Conservation (phyloP, 495 filamentous ascomycete species). For the Aspergillus coremiiformis region DNA sequence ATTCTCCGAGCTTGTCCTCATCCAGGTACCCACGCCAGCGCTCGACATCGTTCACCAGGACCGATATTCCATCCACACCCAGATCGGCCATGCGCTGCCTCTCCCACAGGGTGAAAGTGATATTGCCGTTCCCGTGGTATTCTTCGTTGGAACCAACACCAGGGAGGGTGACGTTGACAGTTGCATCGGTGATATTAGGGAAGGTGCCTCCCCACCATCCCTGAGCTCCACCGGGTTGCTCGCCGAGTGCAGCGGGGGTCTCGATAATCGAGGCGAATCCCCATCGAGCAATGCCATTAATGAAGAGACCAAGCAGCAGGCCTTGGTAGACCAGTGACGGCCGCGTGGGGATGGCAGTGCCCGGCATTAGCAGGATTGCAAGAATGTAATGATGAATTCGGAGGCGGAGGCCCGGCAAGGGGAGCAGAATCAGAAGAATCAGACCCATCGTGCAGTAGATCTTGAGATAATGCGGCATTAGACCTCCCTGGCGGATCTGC, state of each 20-base stretch:
- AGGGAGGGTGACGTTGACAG: conserved; percentile 47
- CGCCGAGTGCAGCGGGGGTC: conserved; percentile 59
- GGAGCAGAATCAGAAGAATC: conserved; percentile 55
- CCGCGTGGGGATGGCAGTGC: conserved; percentile 75
- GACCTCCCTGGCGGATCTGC: conserved; percentile 65
- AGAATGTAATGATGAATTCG: conserved; percentile 95
- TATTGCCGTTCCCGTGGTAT: conserved; percentile 41
- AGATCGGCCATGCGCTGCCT: conserved; percentile 44
- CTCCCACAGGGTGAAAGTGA: conserved; percentile 50
- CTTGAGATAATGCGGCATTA: conserved; percentile 60
- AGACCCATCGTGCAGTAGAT: conserved; percentile 60
- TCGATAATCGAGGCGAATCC: conserved; percentile 89
- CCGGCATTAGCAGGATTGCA: conserved; percentile 73
- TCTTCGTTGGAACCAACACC: conserved; percentile 20
- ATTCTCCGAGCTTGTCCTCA: conserved; percentile 37
- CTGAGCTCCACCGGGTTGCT: conserved; percentile 27
- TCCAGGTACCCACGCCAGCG: conserved; percentile 58
- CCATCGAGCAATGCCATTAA: conserved; percentile 90
- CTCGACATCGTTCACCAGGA: conserved; percentile 93
- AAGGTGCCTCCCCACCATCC: conserved; percentile 58
- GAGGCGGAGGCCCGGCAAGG: conserved; percentile 73
- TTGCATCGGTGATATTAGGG: conserved; percentile 49
- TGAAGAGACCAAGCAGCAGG: conserved; percentile 79
- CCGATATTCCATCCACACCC: conserved; percentile 78
- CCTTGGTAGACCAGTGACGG: conserved; percentile 77